Percentiles rank a stretch among this genome's conserved stretches.
Conservation (phyloP, 2,329 filamentous ascomycete species). For the Penicillium hesseltinei region DNA sequence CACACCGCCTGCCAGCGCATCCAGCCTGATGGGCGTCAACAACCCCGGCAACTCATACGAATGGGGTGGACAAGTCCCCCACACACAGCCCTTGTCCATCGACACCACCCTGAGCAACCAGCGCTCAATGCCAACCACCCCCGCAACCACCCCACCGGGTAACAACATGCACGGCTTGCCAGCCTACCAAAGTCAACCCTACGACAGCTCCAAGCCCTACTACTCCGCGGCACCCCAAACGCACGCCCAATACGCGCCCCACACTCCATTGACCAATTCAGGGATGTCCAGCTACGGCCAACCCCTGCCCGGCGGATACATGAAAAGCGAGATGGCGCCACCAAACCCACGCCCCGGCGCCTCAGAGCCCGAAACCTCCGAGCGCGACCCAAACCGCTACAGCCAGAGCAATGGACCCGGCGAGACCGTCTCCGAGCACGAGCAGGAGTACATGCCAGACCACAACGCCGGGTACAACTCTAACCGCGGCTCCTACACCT, state of each 20-base stretch:
- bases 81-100: constrained; percentile 72
- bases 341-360: constrained; percentile 63
- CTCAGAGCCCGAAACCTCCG: constrained; percentile 60
- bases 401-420: constrained; percentile 59
- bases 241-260: constrained; percentile 66
- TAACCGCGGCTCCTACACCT: constrained; percentile 73
- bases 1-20: constrained; percentile 89
- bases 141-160: constrained; percentile 84
- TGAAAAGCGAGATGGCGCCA: constrained; percentile 87
- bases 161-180: constrained; percentile 74
- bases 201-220: constrained; percentile 74
- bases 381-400: constrained; percentile 68
- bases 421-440: constrained; percentile 67
- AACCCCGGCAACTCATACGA: constrained; percentile 73
- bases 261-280: constrained; percentile 59
- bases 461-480: constrained; percentile 69
- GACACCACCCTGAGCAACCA: constrained; percentile 75
- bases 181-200: constrained; percentile 69
- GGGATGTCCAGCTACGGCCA: constrained; percentile 68
- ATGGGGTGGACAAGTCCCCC: constrained; percentile 66
- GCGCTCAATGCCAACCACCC: constrained; percentile 86
- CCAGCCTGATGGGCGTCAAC: constrained; percentile 76
- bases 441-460: constrained; percentile 81
- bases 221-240: constrained; percentile 69
- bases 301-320: constrained; percentile 58